Base-by-base conservation (phyloP, 805 yeast species). In the Candida montana region DNA sequence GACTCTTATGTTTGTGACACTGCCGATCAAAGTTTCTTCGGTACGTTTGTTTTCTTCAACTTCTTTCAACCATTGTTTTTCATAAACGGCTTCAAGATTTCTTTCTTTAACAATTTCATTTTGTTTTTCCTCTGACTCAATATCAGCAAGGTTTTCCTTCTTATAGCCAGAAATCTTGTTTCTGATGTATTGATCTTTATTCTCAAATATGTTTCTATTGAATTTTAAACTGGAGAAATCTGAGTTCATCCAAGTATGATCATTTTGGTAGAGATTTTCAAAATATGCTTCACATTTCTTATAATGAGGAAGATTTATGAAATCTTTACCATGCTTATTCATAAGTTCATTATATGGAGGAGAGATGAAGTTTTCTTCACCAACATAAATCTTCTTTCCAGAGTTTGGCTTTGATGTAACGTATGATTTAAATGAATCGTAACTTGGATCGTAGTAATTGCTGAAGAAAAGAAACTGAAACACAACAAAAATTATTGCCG, bases 201-300 rank as follows among this genome's bases (percentile, higher is more conserved):
- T 35, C 15, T 51, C 52, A 21, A 52, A 53, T 35, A 58, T 54
- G 31, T 42, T 33, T n/a, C 52, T 35, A n/a, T 47, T 32, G 37
- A 57, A 58, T 3, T 45, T 45, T 12, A 50, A 39, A 4, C 45
- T 47, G 9, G 36, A 28, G 41, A 52, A 55, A 18, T 50, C 57
- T 7, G 53, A 39, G 13, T 50, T 49, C 8, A 45, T 26, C 62
- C 63, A 57, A 2, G 31, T 15, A 2, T 45, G 41, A 21, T 52
- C 49, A 17, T 26, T 21, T 12, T 40, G 34, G 35, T 57, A 46
- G 13, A 63, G 48, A 32, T 50, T 51, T n/a, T 51, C 44, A 44
- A 64, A 64, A 50, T 62, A 64, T 3, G 52, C 35, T 17, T 50
- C 38, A 31, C 68, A 63, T 33, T 54, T 53, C 21, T 59, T 58